Base-by-base conservation (phyloP, 2,329 filamentous ascomycete genomes). In the Alternaria dauci region DNA sequence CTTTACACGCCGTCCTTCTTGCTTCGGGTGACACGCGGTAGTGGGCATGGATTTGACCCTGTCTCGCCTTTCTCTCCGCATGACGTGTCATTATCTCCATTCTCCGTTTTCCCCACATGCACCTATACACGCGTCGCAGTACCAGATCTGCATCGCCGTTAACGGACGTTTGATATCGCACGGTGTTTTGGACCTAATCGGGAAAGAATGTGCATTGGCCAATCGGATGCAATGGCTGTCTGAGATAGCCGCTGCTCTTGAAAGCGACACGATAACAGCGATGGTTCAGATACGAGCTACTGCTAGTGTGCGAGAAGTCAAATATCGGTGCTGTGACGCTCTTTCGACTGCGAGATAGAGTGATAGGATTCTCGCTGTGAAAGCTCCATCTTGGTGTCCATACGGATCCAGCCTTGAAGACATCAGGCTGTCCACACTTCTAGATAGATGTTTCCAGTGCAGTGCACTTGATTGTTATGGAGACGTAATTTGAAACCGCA, bases 201-300 rank as follows among this genome's bases (percentile, higher is more conserved):
- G 63, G 63, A 61, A 58, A 65, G 39, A 39, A 44, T 42, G 59
- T 62, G 60, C 63, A 54, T 50, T 50, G 26, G n/a, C 48, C 51
- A 51, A 57, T 57, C 47, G 46, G 55, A 42, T 38, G 26, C 16
- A 20, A n/a, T 52, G 23, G 48, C 26, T 30, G 12, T 12, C 7
- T 20, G 16, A 52, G 48, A 41, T 52, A 38, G 16, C 16, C 34
- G 23, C 14, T 41, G 34, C 23, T 12, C 9, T 23, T 26, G 32
- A 23, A 20, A 50, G 18, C 30, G 14, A 50, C 25, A 14, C 20
- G 46, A 50, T 36, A 50, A 50, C 30, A 25, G 11, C 3, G 20
- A 36, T 25, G 30, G 8, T n/a, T n/a, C 4, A 25, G 12, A 34
- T 34, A 41, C 9, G 30, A 48, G 46, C 12, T 34, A 30, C 20